Evolutionary conservation across 164 flowering plant species (phyloP).

Genomic region (Chimonanthus salicifolius): DNA sequence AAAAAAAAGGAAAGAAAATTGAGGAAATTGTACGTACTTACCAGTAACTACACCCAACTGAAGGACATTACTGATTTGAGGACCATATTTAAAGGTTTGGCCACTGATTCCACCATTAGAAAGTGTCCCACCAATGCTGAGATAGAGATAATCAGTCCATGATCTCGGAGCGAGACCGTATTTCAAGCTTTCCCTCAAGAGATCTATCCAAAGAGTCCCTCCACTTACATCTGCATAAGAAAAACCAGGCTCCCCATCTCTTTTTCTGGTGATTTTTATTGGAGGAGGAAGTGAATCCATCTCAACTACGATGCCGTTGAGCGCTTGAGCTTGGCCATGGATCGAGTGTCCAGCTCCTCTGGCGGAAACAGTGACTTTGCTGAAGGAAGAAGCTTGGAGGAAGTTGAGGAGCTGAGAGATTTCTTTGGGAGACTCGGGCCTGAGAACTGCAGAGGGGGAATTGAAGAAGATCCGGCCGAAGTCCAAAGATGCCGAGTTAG

Average conservation of each 20-base stretch:
- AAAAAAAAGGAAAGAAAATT: not conserved
- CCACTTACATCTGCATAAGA: constrained; percentile 41
- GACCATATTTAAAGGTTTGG: constrained; percentile 42
- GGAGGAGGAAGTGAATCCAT: constrained; percentile 28
- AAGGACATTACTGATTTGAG: constrained; percentile 41
- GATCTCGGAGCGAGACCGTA: constrained; percentile 35
- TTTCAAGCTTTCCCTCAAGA: constrained; percentile 27
- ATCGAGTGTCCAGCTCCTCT: constrained; percentile 39
- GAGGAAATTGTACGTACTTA: constrained; percentile 3
- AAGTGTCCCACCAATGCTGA: constrained; percentile 44
- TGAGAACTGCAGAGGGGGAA: constrained; percentile 27
- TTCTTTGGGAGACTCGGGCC: constrained; percentile 25
- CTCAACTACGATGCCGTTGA: constrained; percentile 34
- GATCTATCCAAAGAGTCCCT: constrained; percentile 37
- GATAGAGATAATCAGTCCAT: constrained; percentile 47
- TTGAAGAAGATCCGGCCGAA: constrained; percentile 30
- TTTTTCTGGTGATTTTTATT: constrained; percentile 17
- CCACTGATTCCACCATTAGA: constrained; percentile 53
- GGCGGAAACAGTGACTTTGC: constrained; percentile 30
- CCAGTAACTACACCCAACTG: constrained; percentile 47
- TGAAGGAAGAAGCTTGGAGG: constrained; percentile 21
- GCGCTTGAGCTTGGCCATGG: constrained; percentile 39
- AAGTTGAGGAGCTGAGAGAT: constrained; percentile 27
- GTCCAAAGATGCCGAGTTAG: constrained; percentile 23
- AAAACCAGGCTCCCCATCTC: constrained; percentile 7